Conservation (phyloP, 2,329 filamentous ascomycete species). For the Escovopsis sp. region DNA sequence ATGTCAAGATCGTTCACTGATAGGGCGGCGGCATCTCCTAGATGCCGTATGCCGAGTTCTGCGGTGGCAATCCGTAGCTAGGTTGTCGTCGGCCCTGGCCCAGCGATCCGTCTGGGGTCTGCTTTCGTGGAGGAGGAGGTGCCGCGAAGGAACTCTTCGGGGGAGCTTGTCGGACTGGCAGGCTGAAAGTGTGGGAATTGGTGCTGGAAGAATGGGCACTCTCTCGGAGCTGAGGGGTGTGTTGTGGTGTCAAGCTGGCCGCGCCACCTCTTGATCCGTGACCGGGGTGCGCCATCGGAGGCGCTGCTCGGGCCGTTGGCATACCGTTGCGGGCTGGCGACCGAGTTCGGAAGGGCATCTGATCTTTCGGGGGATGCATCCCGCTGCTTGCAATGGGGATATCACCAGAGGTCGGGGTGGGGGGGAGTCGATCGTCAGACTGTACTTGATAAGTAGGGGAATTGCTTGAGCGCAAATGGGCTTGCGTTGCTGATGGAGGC, state of each 20-base stretch:
- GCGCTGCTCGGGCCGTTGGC: conserved; percentile 28
- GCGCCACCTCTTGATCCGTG: conserved; percentile 37
- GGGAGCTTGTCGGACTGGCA: conserved; percentile 51
- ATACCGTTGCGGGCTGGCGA: conserved; percentile 37
- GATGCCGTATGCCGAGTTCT: conserved; percentile 23
- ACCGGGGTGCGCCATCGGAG: conserved; percentile 29
- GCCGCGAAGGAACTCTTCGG: conserved; percentile 40
- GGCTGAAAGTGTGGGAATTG: conserved; percentile 37
- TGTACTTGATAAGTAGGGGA: conserved; percentile 35
- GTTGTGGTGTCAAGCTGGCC: conserved; percentile 38
- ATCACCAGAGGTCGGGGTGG: conserved; percentile 56
- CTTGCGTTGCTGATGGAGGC: conserved; percentile 62
- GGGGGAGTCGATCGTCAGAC: conserved; percentile 29
- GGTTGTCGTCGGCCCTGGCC: conserved; percentile 39
- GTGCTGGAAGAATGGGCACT: conserved; percentile 26
- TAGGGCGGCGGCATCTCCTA: conserved; percentile 7
- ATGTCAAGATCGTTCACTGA: conserved; percentile 1
- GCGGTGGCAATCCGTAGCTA: conserved; percentile 32
- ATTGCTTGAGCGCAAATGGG: conserved; percentile 52
- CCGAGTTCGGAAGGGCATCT: conserved; percentile 30
- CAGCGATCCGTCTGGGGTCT: conserved; percentile 37
- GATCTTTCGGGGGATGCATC: conserved; percentile 40
- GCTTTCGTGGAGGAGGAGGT: conserved; percentile 42
- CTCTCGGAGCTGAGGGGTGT: conserved; percentile 22
- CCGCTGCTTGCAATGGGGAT: conserved; percentile 49